These are phyloP conservation scores for Aureobasidium subglaciale DNA, from an alignment of 2,329 filamentous ascomycete species.

Conservation along the genomic window DNA sequence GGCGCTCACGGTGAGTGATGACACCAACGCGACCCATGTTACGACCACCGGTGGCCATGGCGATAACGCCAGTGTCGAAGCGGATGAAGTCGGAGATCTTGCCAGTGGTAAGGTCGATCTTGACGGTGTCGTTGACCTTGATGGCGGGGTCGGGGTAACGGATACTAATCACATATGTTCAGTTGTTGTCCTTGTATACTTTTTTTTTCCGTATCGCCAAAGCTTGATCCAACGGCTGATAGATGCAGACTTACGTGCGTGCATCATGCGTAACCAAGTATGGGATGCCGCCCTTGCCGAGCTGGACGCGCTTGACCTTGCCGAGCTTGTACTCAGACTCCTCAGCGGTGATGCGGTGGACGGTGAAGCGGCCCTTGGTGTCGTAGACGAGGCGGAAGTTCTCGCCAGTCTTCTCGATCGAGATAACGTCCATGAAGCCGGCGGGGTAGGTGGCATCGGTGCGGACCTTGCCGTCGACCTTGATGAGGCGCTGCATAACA, in stretches of 20 bases:
- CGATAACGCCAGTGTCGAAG: constrained; percentile 97
- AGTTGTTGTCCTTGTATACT: constrained; percentile 29
- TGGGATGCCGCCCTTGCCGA: constrained; percentile 99
- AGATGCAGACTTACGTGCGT: constrained; percentile 99
- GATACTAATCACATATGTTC: constrained; percentile 58
- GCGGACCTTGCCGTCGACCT: constrained; percentile 99
- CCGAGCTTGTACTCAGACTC: constrained; percentile 99
- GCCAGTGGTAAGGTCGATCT: constrained; percentile 88
- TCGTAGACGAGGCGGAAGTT: constrained; percentile 99
- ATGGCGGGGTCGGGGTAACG: constrained; percentile 97
- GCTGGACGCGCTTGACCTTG: constrained; percentile 99
- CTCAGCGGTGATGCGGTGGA: constrained; percentile 97
- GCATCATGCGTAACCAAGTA: constrained; percentile 99
- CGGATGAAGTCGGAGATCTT: constrained; percentile 98
- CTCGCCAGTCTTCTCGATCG: constrained; percentile 99
- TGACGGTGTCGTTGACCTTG: constrained; percentile 99
- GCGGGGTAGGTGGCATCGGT: constrained; percentile 96
- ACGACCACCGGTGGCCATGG: constrained; percentile 98
- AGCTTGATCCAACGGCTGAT: constrained; percentile 99
- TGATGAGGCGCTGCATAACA: constrained; percentile 99
- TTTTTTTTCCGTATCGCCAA: constrained; percentile 57
- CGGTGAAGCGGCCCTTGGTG: constrained; percentile 99
- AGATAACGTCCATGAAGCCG: constrained; percentile 99
- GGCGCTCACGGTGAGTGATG: constrained; percentile 99
- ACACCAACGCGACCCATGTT: constrained; percentile 99